These are phyloP conservation scores for Ophiostoma ulmi DNA, from an alignment of 2,329 filamentous ascomycete species.

Conservation along the genomic window DNA sequence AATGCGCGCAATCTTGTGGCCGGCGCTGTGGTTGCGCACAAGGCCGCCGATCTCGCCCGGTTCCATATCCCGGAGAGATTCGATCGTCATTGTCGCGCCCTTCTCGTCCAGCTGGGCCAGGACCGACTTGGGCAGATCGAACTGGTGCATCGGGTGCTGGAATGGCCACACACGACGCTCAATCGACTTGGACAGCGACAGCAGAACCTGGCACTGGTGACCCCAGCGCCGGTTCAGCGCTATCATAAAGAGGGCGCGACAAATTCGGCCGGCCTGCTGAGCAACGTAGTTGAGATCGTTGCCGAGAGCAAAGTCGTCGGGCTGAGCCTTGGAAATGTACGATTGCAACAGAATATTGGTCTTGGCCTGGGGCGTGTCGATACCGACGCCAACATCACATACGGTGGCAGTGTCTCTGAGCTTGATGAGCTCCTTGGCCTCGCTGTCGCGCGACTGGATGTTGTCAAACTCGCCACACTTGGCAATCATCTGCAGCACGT, in stretches of 20 bases:
- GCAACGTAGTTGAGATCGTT: conserved; percentile 94
- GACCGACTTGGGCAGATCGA: conserved; percentile 79
- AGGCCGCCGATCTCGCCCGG: conserved; percentile 80
- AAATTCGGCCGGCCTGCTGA: conserved; percentile 92
- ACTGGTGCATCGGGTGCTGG: conserved; percentile 91
- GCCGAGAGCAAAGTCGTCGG: conserved; percentile 88
- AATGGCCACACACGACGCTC: conserved; percentile 95
- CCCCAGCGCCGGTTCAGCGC: conserved; percentile 93
- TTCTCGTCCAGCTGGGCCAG: conserved; percentile 68
- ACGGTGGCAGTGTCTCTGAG: conserved; percentile 67
- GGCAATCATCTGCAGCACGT: conserved; percentile 92
- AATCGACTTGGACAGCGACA: conserved; percentile 93
- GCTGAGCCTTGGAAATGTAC: conserved; percentile 80
- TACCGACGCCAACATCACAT: conserved; percentile 71
- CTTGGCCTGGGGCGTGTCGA: conserved; percentile 73
- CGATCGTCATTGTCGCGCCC: conserved; percentile 62
- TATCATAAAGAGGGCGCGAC: conserved; percentile 93
- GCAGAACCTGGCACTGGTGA: conserved; percentile 82
- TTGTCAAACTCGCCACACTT: conserved; percentile 98
- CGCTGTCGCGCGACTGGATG: conserved; percentile 84
- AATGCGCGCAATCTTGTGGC: conserved; percentile 72
- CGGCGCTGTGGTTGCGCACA: conserved; percentile 86
- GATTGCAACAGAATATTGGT: conserved; percentile 93
- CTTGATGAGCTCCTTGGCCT: conserved; percentile 77
- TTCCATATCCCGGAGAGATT: conserved; percentile 89